These are phyloP conservation scores for Cutaneotrichosporon cavernicola DNA, from an alignment of 1,284 basidiomycete genomes.

Conservation along the genomic window DNA sequence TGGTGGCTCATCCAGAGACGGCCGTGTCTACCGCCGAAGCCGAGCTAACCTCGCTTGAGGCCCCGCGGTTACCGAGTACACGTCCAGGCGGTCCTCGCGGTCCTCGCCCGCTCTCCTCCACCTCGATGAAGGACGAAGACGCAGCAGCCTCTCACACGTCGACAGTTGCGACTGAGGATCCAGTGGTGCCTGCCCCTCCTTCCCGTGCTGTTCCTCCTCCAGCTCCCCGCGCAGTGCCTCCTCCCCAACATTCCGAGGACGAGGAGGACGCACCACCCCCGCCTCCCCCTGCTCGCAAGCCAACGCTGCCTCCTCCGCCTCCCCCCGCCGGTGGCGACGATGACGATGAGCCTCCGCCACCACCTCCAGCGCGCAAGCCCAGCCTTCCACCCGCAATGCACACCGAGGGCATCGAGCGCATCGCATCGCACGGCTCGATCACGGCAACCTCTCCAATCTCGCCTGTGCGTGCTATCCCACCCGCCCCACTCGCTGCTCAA, in stretches of 20 bases:
- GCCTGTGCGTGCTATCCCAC: not conserved
- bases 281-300: constrained; percentile 10
- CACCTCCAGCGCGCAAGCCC: constrained; percentile 16
- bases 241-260: not conserved
- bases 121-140: not conserved
- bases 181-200: not conserved
- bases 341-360: not conserved
- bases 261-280: constrained; percentile 1
- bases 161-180: not conserved
- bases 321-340: not conserved
- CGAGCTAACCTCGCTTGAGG: not conserved
- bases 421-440: not conserved
- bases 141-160: not conserved
- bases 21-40: not conserved
- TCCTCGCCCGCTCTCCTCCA: not conserved
- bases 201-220: not conserved
- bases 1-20: not conserved
- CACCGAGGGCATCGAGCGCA: constrained; percentile 4
- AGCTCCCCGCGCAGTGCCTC: not conserved
- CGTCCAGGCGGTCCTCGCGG: not conserved
- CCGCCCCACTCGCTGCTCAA: not conserved
- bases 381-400: constrained; percentile 11
- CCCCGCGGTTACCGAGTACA: not conserved
- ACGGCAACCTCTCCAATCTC: constrained; percentile 19
- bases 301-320: not conserved